Conservation (phyloP, 257 asterid genomes). For the Plantago major region DNA sequence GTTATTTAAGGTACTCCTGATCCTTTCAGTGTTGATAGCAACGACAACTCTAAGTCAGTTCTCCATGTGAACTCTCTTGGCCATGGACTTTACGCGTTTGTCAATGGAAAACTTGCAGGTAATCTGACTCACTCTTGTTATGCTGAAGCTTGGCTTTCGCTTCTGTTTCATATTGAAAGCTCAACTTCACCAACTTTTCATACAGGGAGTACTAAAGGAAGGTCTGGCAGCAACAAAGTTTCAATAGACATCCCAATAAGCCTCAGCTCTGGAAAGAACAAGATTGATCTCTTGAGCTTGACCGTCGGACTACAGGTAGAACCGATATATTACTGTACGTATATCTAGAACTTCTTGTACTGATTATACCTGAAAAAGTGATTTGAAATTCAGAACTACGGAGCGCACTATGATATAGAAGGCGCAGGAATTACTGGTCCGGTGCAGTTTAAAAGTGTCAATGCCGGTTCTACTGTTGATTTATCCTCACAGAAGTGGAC, state of each 20-base stretch:
- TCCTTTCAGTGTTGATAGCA: conserved; percentile 43
- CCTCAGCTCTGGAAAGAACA: conserved; percentile 50
- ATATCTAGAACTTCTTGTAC: background rate
- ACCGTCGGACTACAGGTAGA: conserved; percentile 82
- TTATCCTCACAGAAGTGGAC: conserved; percentile 62
- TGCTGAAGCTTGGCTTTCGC: background rate
- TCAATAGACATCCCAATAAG: conserved; percentile 53
- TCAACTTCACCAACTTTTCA: conserved; percentile 7
- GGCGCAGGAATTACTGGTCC: conserved; percentile 80
- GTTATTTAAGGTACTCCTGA: conserved; percentile 5
- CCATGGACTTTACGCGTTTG: conserved; percentile 57
- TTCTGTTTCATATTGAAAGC: conserved; percentile 1
- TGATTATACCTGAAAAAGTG: conserved; percentile 17
- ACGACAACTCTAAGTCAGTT: conserved; percentile 56
- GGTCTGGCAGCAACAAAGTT: conserved; percentile 36
- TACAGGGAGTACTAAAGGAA: conserved; percentile 69
- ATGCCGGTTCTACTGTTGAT: conserved; percentile 48
- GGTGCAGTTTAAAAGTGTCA: conserved; percentile 46
- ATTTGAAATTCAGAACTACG: conserved; percentile 52
- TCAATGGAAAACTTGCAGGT: conserved; percentile 84
- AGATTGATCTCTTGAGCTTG: conserved; percentile 69
- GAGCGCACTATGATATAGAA: conserved; percentile 47
- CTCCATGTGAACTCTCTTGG: conserved; percentile 78
- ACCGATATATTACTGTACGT: background rate
- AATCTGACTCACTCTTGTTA: conserved; percentile 13